phyloP scores from a whole-genome alignment of 129 eudicot genomes.

The Arctium minus region DNA sequence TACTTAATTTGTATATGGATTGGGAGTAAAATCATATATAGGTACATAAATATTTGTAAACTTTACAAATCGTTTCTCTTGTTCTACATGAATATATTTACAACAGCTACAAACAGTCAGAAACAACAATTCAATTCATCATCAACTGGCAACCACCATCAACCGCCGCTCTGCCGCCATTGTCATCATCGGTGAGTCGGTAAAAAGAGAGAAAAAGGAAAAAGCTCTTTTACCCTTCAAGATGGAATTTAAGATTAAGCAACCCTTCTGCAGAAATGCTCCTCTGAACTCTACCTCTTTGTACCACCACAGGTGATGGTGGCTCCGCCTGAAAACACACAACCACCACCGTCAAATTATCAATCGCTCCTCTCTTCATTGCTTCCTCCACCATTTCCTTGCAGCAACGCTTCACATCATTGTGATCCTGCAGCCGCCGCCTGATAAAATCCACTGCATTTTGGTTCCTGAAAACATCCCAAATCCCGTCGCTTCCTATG shows the following conservation, averaged over 20 bases:
- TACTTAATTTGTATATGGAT: neutral
- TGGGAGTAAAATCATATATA: neutral
- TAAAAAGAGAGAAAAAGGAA: neutral
- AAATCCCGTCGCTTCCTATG: conserved; percentile 77
- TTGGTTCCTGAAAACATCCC: conserved; percentile 79
- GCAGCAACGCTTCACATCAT: conserved; percentile 66
- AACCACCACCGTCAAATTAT: conserved; percentile 69
- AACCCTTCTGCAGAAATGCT: conserved; percentile 91
- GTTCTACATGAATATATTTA: conserved; percentile 36
- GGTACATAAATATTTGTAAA: neutral
- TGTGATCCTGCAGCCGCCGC: conserved; percentile 56
- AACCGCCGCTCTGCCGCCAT: neutral
- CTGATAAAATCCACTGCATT: conserved; percentile 73
- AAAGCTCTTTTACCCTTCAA: conserved; percentile 38
- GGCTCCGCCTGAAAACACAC: conserved; percentile 70
- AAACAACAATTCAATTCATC: neutral
- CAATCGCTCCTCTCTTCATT: conserved; percentile 60
- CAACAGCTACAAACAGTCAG: conserved; percentile 19
- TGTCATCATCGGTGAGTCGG: neutral
- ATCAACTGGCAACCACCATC: neutral
- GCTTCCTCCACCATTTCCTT: conserved; percentile 75
- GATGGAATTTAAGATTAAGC: conserved; percentile 60
- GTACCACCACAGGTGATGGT: conserved; percentile 49
- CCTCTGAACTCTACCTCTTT: conserved; percentile 54
- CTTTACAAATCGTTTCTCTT: neutral